Evolutionary conservation across 352 stramenopile genomes (phyloP).

Genomic region (Peronospora farinosa): DNA sequence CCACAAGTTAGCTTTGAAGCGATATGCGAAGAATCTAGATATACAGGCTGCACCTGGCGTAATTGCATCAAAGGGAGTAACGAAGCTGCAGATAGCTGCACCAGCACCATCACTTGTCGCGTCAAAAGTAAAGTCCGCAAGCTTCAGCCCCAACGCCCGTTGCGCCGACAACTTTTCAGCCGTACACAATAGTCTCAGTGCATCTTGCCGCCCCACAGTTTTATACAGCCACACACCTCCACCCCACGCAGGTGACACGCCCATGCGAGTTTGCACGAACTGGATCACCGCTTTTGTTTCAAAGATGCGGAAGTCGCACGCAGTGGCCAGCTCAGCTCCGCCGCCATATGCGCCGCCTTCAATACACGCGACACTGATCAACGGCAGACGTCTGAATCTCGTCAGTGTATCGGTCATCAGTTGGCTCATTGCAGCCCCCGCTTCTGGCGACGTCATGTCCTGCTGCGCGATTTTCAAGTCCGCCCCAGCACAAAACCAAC

Average conservation of each 20-base stretch:
- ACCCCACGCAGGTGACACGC: slow-evolving; percentile 79
- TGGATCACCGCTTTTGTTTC: slow-evolving; percentile 59
- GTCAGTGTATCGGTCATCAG: slow-evolving; percentile 75
- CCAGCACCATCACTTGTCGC: slow-evolving; percentile 22
- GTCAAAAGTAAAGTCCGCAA: slow-evolving; percentile 62
- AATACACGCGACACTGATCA: slow-evolving; percentile 74
- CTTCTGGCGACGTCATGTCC: slow-evolving; percentile 62
- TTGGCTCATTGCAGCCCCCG: slow-evolving; percentile 54
- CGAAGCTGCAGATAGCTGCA: slow-evolving; percentile 37
- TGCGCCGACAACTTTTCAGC: slow-evolving; percentile 45
- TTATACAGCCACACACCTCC: slow-evolving; percentile 69
- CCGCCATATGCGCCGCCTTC: slow-evolving; percentile 79
- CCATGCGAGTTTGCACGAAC: slow-evolving; percentile 83
- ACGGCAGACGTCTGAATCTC: slow-evolving; percentile 59
- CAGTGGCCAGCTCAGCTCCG: slow-evolving; percentile 74
- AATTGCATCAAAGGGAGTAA: slow-evolving; percentile 44
- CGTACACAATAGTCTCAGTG: slow-evolving; percentile 67
- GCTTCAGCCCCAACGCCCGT: slow-evolving; percentile 48
- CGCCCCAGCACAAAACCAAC: slow-evolving; percentile 81
- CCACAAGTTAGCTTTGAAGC: slow-evolving; percentile 1
- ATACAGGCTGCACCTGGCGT: slow-evolving; percentile 34
- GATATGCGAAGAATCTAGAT: neutral
- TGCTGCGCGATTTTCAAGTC: slow-evolving; percentile 76
- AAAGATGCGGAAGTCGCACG: slow-evolving; percentile 79
- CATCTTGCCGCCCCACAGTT: slow-evolving; percentile 65